A percentile compares a stretch with the other conserved stretches of the same genome.
Evolutionary conservation across 345 rosid genomes (phyloP).

Genomic region (Murraya koenigii): DNA sequence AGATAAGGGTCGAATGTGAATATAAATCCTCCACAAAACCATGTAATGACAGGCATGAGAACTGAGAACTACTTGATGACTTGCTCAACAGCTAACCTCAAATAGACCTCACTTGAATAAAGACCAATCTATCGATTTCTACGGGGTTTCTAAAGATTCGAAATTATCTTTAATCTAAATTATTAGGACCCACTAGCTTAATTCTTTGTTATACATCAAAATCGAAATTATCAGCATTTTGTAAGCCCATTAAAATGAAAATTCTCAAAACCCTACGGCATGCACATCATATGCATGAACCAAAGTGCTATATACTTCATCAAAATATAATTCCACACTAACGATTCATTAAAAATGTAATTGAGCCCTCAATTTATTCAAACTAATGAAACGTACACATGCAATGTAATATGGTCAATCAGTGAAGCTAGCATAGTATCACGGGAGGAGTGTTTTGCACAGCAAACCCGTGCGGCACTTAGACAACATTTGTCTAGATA

Average conservation of each 20-base stretch:
- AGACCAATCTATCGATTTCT: conserved; percentile 18
- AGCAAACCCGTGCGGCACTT: no score
- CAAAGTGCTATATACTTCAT: neutral
- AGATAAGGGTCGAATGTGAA: conserved; percentile 43
- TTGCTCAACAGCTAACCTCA: conserved; percentile 25
- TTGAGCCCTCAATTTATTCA: neutral
- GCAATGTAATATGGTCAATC: neutral
- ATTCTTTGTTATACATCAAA: neutral
- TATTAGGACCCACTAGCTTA: conserved; percentile 4
- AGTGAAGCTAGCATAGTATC: conserved; percentile 3
- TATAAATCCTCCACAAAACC: conserved; percentile 40
- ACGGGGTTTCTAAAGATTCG: conserved; percentile 11
- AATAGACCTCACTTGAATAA: conserved; percentile 10
- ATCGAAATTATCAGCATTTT: neutral
- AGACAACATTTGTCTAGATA: no score
- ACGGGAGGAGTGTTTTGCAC: no score
- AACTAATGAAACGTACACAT: neutral
- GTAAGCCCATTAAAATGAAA: neutral
- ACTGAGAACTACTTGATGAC: conserved; percentile 14
- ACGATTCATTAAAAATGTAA: neutral
- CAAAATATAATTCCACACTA: neutral
- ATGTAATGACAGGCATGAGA: conserved; percentile 21
- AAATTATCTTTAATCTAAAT: conserved; percentile 11
- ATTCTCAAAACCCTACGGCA: neutral
- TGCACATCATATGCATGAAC: neutral